Base-by-base conservation (phyloP, 257 asterid genomes). In the Echium plantagineum region DNA sequence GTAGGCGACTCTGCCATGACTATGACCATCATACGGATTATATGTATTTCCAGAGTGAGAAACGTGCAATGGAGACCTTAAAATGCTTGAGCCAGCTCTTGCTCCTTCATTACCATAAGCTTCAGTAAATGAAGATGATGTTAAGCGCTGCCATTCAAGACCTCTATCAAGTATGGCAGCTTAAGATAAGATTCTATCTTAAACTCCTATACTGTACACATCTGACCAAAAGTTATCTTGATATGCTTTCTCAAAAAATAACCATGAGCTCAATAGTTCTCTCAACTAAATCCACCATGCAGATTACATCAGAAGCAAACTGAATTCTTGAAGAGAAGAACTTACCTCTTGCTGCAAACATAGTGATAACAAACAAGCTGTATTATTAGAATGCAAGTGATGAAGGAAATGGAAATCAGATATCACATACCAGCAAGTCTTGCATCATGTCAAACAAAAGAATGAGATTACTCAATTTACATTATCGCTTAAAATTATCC, bases 271-370 rank as follows among this genome's bases (percentile, higher is more conserved):
- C 73, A 71, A 69, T 82, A 81, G 76, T 61, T 84, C 87, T 71
- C 83, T 83, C 86, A 81, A 71, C 72, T 81, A 87, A 85, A 81
- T 77, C 80, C 93, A 80, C 95, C 89, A 83, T 51, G 81, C 74
- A 77, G 76, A 79, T 78, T 72, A 83, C 80, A 83, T 72, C 85
- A 85, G 84, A 82, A 86, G 81, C 87, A 78, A 85, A 81, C 86
- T 80, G 80, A 83, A 78, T 65, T 73, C 90, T 87, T 79, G 91
- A 77, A 80, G 84, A 74, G 70, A 84, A 84, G 86, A 78, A 89
- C 99, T 93, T 93, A 93, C 99, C 99, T 89, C 91, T 89, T 83
- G 90, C 99, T 84, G 98, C 97, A 83, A 88, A 80, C 71, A 75
- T 68, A 63, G 58, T 30, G 47, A 70, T 61, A 65, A 64, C 75